Conservation (phyloP, 2,329 filamentous ascomycete species). For the Alternaria sp. region DNA sequence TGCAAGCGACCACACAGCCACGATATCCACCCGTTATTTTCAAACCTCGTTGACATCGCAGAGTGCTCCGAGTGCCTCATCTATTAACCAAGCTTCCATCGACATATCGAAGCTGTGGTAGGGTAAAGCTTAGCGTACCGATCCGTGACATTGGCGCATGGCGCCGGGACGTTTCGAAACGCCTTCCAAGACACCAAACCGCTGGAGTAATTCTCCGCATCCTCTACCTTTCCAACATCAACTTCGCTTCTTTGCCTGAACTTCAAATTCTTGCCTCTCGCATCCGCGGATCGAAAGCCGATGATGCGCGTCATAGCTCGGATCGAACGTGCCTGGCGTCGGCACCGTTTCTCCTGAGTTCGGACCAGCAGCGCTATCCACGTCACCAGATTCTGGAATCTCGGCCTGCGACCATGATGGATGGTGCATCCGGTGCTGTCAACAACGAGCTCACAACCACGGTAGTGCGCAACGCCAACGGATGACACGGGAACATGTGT, state of each 20-base stretch:
- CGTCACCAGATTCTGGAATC: slow-evolving; percentile 20
- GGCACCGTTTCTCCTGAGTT: slow-evolving; percentile 26
- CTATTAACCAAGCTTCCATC: neutral
- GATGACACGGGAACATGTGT: slow-evolving; percentile 3
- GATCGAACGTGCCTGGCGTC: slow-evolving; percentile 14
- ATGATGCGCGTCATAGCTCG: slow-evolving; percentile 15
- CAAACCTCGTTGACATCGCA: neutral
- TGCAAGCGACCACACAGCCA: neutral
- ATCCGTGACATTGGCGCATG: neutral
- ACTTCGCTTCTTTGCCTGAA: neutral
- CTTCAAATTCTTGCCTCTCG: neutral
- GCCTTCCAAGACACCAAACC: slow-evolving; percentile 1
- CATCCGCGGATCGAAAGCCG: slow-evolving; percentile 1
- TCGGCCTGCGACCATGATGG: slow-evolving; percentile 8
- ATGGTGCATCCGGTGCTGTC: neutral
- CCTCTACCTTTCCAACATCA: neutral
- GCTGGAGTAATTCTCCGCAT: neutral
- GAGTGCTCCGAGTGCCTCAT: neutral
- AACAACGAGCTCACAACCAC: neutral
- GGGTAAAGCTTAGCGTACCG: neutral
- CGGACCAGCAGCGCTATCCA: slow-evolving; percentile 22
- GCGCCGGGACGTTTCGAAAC: neutral
- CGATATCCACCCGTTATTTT: neutral
- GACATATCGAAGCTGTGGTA: neutral
- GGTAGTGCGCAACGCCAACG: neutral